Conservation (phyloP, 768 basidiomycete species). For the Chlorophyllum brunneum region DNA sequence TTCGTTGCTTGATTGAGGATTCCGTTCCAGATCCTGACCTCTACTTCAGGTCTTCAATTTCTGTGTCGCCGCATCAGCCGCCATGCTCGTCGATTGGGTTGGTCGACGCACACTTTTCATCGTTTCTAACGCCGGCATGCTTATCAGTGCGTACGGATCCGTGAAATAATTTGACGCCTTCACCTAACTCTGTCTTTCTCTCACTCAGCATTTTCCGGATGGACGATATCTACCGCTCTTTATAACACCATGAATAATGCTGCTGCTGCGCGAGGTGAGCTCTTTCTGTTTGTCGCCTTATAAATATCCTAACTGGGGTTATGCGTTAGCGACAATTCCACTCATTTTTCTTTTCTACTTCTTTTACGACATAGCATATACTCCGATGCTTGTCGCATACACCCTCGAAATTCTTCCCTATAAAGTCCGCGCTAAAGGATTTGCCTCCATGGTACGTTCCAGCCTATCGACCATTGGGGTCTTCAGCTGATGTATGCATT, state of each 20-base stretch:
- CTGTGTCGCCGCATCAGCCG: conserved; percentile 50
- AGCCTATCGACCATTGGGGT: no score
- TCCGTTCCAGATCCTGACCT: neutral
- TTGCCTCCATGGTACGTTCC: conserved; percentile 61
- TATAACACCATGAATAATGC: conserved; percentile 36
- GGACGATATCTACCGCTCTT: conserved; percentile 49
- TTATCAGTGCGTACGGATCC: conserved; percentile 35
- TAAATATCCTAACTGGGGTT: neutral
- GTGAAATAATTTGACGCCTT: neutral
- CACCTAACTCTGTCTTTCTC: neutral
- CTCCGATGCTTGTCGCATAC: conserved; percentile 61
- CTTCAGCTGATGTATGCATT: neutral
- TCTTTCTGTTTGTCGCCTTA: neutral
- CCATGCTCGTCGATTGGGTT: conserved; percentile 60
- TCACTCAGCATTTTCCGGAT: conserved; percentile 55
- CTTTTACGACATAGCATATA: conserved; percentile 69
- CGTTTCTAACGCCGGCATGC: conserved; percentile 53
- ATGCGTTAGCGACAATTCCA: conserved; percentile 50
- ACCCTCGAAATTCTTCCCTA: conserved; percentile 80
- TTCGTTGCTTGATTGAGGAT: conserved; percentile 15
- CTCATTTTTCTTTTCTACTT: conserved; percentile 60
- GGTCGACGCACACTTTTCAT: conserved; percentile 71
- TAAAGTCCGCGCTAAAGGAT: conserved; percentile 75
- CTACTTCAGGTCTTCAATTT: conserved; percentile 55
- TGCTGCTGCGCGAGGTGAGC: conserved; percentile 37